Evolutionary conservation across 306 rosid species (phyloP).

Genomic region (Prunus salicina): DNA sequence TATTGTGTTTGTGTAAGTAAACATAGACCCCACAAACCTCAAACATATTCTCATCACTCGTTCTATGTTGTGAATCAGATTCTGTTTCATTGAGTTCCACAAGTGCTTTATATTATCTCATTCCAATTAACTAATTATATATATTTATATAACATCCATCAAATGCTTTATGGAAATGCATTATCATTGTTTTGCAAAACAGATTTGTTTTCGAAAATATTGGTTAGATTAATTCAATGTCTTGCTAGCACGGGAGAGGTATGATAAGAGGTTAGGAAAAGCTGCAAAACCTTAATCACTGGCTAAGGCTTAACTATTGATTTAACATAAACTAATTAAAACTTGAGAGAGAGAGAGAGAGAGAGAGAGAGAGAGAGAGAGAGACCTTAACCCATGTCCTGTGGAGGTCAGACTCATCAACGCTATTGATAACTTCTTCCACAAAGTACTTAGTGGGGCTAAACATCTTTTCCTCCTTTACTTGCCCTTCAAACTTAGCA

Average conservation of each 20-base stretch:
- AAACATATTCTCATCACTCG: neutral
- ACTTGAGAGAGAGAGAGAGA: neutral
- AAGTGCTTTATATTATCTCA: neutral
- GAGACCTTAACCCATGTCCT: conserved; percentile 83
- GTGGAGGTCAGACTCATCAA: conserved; percentile 72
- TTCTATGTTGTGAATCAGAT: neutral
- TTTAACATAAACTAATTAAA: neutral
- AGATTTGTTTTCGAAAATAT: neutral
- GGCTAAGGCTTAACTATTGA: neutral
- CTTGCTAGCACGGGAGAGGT: neutral
- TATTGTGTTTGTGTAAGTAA: neutral
- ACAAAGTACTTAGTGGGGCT: conserved; percentile 74
- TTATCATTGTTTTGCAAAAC: neutral
- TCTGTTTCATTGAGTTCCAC: neutral
- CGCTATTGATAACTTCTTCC: conserved; percentile 63
- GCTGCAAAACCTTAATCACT: neutral
- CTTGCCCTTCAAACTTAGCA: conserved; percentile 37
- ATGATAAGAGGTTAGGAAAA: neutral
- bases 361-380: neutral
- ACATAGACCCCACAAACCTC: neutral
- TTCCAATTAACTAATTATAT: neutral
- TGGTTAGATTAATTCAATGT: neutral
- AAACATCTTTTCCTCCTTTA: conserved; percentile 43
- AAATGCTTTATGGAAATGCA: neutral
- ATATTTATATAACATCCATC: neutral